Conservation (phyloP, 108 stramenopile genomes). For the Epipyxis sp. region DNA sequence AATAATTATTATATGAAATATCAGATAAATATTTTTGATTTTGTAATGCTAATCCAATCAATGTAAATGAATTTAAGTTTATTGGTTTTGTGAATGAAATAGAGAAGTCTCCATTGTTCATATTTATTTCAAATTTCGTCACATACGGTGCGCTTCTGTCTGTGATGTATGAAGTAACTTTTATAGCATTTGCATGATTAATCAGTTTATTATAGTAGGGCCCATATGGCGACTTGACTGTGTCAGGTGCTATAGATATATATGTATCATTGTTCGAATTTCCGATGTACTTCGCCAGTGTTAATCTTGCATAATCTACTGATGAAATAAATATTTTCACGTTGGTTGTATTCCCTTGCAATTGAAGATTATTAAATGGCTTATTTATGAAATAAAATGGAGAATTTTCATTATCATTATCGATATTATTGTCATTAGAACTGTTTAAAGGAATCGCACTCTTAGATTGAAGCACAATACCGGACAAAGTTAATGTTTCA, state of each 20-base stretch:
- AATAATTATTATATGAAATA: background rate
- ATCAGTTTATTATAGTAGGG: background rate
- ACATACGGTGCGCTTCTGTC: constrained; percentile 17
- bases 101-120: background rate
- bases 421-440: background rate
- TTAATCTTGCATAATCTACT: constrained; percentile 23
- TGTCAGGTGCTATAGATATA: background rate
- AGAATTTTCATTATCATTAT: background rate
- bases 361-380: background rate
- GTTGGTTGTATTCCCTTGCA: constrained; percentile 14
- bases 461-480: background rate
- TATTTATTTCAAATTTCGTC: background rate
- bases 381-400: background rate
- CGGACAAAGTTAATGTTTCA: background rate
- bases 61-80: background rate
- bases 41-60: constrained; percentile 10
- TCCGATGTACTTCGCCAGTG: background rate
- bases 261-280: background rate
- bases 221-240: background rate
- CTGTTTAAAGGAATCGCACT: no score
- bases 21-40: background rate
- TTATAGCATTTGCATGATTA: background rate
- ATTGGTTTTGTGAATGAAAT: constrained; percentile 19
- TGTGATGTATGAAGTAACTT: background rate
- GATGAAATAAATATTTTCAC: background rate